phyloP scores from a whole-genome alignment of 352 stramenopile genomes.

The Globisporangium abappressorium region DNA sequence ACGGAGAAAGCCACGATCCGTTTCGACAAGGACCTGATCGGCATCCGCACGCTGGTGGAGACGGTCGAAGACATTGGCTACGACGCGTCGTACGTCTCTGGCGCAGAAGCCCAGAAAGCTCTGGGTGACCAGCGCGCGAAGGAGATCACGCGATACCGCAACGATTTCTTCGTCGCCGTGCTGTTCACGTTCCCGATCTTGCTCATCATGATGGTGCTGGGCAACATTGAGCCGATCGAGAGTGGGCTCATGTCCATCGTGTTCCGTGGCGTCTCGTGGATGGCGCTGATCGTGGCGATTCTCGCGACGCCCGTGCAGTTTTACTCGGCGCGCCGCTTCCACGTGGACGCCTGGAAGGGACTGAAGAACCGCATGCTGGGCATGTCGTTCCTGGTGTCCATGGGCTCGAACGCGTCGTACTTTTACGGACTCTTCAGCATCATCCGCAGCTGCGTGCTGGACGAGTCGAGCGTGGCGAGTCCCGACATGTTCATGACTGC shows the following conservation, averaged over 20 bases:
- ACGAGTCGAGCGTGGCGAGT: conserved; percentile 63
- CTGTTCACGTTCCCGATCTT: conserved; percentile 94
- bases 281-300: conserved; percentile 67
- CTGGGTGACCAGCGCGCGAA: conserved; percentile 79
- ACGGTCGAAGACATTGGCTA: conserved; percentile 90
- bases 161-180: conserved; percentile 85
- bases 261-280: conserved; percentile 70
- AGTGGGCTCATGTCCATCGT: conserved; percentile 45
- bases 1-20: conserved; percentile 80
- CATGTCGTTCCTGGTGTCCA: conserved; percentile 97
- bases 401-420: conserved; percentile 96
- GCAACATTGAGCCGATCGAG: conserved; percentile 63
- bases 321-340: conserved; percentile 91
- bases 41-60: conserved; percentile 83
- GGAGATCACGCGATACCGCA: conserved; percentile 75
- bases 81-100: conserved; percentile 73
- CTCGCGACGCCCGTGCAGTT: conserved; percentile 96
- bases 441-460: conserved; percentile 57
- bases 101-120: conserved; percentile 67
- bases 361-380: conserved; percentile 88
- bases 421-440: conserved; percentile 93
- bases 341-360: conserved; percentile 91
- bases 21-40: conserved; percentile 74
- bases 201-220: conserved; percentile 90
- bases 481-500: conserved; percentile 97